These are phyloP conservation scores for Pharus latifolius DNA, from an alignment of 176 grass and related monocot species.

Conservation along the genomic window DNA sequence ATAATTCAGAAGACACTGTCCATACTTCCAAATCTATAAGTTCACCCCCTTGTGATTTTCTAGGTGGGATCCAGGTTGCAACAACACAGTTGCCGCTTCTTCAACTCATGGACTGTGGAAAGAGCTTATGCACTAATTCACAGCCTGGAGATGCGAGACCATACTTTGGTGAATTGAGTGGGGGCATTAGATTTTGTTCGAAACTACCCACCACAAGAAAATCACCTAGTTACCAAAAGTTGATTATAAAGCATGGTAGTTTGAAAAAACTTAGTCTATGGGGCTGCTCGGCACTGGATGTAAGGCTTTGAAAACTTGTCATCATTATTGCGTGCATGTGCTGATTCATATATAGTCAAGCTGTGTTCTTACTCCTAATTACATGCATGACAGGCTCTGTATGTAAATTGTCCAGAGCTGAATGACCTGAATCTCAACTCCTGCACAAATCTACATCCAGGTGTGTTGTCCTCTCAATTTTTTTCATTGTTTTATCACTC, in stretches of 20 bases:
- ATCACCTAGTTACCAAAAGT: slow-evolving; percentile 41
- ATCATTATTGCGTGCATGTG: neutral
- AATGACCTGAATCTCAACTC: slow-evolving; percentile 87
- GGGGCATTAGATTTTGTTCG: slow-evolving; percentile 30
- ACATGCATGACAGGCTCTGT: slow-evolving; percentile 41
- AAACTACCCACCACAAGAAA: slow-evolving; percentile 13
- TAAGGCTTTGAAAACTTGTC: slow-evolving; percentile 15
- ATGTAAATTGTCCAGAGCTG: slow-evolving; percentile 79
- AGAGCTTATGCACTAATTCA: slow-evolving; percentile 39
- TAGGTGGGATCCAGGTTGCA: slow-evolving; percentile 71
- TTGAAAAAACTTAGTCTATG: slow-evolving; percentile 82
- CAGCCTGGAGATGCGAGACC: slow-evolving; percentile 23
- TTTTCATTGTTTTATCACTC: neutral
- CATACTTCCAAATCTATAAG: neutral
- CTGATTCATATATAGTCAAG: neutral
- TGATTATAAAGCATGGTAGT: slow-evolving; percentile 71
- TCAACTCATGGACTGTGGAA: slow-evolving; percentile 74
- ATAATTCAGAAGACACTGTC: neutral
- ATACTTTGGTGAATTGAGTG: slow-evolving; percentile 31
- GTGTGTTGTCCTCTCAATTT: slow-evolving; percentile 2
- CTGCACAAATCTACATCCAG: slow-evolving; percentile 87
- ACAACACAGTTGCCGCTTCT: slow-evolving; percentile 68
- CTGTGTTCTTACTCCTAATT: neutral
- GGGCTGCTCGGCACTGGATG: slow-evolving; percentile 74
- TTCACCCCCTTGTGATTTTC: slow-evolving; percentile 17